Percentiles rank a stretch among this genome's conserved stretches.
phyloP scores from a whole-genome alignment of 306 rosid species.

The Quercus berberidifolia region DNA sequence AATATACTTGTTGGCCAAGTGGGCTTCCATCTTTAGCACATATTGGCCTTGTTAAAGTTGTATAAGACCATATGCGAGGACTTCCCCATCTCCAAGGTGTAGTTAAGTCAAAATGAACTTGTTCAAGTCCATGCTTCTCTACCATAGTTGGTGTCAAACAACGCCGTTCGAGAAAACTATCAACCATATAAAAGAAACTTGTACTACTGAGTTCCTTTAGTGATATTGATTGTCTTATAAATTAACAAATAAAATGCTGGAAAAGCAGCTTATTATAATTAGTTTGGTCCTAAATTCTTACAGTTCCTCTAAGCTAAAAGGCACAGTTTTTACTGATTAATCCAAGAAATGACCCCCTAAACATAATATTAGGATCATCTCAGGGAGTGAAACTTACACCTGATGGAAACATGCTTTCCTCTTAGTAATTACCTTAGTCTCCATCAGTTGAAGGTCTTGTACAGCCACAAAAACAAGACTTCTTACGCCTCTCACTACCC shows the following conservation, averaged over 20 bases:
- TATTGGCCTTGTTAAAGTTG: too few relatives aligned
- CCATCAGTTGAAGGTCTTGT: slow-evolving; percentile 60
- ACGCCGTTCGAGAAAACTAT: too few relatives aligned
- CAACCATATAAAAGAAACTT: too few relatives aligned
- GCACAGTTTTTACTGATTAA: slow-evolving; percentile 17
- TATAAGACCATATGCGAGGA: too few relatives aligned
- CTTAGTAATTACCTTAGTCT: slow-evolving; percentile 39
- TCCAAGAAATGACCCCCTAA: slow-evolving; percentile 30
- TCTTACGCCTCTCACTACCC: slow-evolving; percentile 47
- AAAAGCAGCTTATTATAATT: slow-evolving; percentile 31
- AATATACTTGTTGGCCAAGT: too few relatives aligned
- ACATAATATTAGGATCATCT: slow-evolving; percentile 27
- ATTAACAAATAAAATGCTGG: neutral
- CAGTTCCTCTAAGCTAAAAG: slow-evolving; percentile 12
- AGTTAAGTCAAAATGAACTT: too few relatives aligned
- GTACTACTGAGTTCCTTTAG: neutral
- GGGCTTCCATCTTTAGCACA: too few relatives aligned
- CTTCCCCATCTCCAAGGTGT: too few relatives aligned
- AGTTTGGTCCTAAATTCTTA: slow-evolving; percentile 31
- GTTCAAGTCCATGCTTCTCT: neutral
- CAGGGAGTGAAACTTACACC: slow-evolving; percentile 10
- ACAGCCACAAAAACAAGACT: slow-evolving; percentile 65
- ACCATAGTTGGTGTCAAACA: too few relatives aligned
- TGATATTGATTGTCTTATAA: neutral
- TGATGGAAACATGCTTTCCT: slow-evolving; percentile 26